These are phyloP conservation scores for sunflower (Helianthus annuus) DNA, from an alignment of 129 eudicot species.

Conservation along the genomic window DNA sequence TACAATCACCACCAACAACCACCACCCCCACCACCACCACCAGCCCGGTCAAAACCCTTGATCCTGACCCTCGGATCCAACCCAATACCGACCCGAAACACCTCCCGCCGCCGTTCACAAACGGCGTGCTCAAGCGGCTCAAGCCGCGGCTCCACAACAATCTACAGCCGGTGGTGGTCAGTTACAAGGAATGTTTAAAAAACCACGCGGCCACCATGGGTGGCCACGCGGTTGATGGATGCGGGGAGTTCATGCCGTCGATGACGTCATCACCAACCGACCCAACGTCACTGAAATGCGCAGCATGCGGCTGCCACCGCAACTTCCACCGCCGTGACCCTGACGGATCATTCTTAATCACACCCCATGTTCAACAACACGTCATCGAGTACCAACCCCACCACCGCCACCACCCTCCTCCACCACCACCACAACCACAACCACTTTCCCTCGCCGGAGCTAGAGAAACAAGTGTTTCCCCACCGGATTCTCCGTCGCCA, in stretches of 20 bases:
- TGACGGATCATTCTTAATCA: slow-evolving; percentile 41
- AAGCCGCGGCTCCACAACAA: slow-evolving; percentile 42
- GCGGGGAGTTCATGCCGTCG: slow-evolving; percentile 92
- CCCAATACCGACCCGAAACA: slow-evolving; percentile 29
- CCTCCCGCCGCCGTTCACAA: slow-evolving; percentile 46
- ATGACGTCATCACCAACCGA: slow-evolving; percentile 55
- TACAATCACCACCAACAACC: slow-evolving; percentile 29
- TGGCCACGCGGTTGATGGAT: slow-evolving; percentile 91
- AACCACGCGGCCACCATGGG: slow-evolving; percentile 95
- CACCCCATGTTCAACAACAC: slow-evolving; percentile 24
- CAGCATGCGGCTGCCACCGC: slow-evolving; percentile 98
- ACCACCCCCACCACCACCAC: slow-evolving; percentile 33
- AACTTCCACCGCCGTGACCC: slow-evolving; percentile 99
- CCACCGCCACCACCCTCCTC: slow-evolving; percentile 81
- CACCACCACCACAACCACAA: slow-evolving; percentile 43
- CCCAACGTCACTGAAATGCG: slow-evolving; percentile 85
- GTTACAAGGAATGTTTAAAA: slow-evolving; percentile 77
- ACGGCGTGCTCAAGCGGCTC: slow-evolving; percentile 66
- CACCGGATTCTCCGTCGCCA: slow-evolving; percentile 74
- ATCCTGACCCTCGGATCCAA: slow-evolving; percentile 52
- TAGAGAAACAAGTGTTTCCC: slow-evolving; percentile 26
- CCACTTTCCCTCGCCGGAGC: slow-evolving; percentile 38
- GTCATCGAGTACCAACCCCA: slow-evolving; percentile 70
- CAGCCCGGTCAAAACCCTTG: slow-evolving; percentile 41
- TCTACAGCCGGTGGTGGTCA: slow-evolving; percentile 44